Conservation (phyloP, 2,329 filamentous ascomycete species). For the Cladophialophora yegresii region DNA sequence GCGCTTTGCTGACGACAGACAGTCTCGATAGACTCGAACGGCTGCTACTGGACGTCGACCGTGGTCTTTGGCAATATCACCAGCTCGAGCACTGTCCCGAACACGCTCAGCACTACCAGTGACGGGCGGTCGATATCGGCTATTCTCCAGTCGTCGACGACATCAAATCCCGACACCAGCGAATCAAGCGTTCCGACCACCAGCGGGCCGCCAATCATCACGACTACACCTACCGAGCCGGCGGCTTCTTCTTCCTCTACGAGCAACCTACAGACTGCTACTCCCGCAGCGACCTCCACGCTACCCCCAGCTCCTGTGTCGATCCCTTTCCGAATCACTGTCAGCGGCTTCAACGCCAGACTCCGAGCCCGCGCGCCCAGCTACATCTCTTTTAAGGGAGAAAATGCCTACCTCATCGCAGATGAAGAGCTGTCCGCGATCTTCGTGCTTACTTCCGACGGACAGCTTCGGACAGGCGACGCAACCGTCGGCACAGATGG, state of each 20-base stretch:
- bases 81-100: constrained; percentile 1
- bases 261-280: background rate
- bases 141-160: constrained; percentile 1
- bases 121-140: constrained; percentile 2
- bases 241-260: background rate
- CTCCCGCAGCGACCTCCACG: background rate
- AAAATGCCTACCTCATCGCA: constrained; percentile 12
- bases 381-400: constrained; percentile 17
- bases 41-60: constrained; percentile 26
- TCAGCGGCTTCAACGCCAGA: constrained; percentile 14
- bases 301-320: constrained; percentile 14
- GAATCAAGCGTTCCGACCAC: background rate
- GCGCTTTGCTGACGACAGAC: background rate
- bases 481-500: constrained; percentile 10
- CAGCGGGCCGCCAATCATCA: background rate
- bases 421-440: constrained; percentile 16
- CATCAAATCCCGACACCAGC: background rate
- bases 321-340: constrained; percentile 19
- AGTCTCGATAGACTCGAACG: constrained; percentile 14
- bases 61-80: constrained; percentile 23
- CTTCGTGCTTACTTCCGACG: constrained; percentile 18
- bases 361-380: constrained; percentile 15
- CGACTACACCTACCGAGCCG: background rate
- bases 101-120: background rate
- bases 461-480: constrained; percentile 7